phyloP scores from a whole-genome alignment of 2,329 filamentous ascomycete species.

The Grosmannia serpens region DNA sequence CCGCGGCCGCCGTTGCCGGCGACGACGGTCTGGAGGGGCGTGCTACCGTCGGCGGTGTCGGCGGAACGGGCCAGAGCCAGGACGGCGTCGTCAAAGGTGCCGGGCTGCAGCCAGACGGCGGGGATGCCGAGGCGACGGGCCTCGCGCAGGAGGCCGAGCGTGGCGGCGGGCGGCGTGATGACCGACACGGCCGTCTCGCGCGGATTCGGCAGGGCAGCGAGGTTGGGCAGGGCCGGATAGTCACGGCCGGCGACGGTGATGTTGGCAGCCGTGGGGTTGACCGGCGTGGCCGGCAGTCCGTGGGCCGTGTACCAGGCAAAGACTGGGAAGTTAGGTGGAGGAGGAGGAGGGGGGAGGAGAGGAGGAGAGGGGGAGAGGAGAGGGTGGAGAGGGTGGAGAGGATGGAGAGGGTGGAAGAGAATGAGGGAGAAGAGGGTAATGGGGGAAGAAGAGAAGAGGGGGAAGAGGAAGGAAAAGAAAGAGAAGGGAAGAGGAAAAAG shows the following conservation, averaged over 20 bases:
- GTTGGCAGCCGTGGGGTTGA: constrained; percentile 61
- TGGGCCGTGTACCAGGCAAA: constrained; percentile 81
- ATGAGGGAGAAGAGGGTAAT: background rate
- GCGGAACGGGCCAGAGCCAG: constrained; percentile 50
- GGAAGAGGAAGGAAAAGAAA: background rate
- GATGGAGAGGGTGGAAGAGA: background rate
- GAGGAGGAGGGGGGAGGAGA: background rate
- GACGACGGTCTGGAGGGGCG: constrained; percentile 58
- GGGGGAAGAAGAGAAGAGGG: background rate
- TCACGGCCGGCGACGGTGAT: constrained; percentile 49
- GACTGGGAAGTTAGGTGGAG: constrained; percentile 38
- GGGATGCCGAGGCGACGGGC: constrained; percentile 63
- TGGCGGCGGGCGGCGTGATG: constrained; percentile 75
- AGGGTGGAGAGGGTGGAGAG: no score
- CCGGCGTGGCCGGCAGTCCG: constrained; percentile 63
- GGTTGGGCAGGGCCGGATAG: constrained; percentile 53
- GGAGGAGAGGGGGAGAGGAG: background rate
- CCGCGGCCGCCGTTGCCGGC: constrained; percentile 53
- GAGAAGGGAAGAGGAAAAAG: background rate
- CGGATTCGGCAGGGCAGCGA: constrained; percentile 55
- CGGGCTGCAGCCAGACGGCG: constrained; percentile 83
- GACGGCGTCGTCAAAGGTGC: constrained; percentile 69
- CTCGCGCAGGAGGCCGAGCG: constrained; percentile 61
- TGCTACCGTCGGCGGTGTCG: constrained; percentile 32
- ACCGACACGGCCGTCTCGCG: constrained; percentile 66